Base-by-base conservation (phyloP, 768 basidiomycete species). In the Antrodiella citrinella region DNA sequence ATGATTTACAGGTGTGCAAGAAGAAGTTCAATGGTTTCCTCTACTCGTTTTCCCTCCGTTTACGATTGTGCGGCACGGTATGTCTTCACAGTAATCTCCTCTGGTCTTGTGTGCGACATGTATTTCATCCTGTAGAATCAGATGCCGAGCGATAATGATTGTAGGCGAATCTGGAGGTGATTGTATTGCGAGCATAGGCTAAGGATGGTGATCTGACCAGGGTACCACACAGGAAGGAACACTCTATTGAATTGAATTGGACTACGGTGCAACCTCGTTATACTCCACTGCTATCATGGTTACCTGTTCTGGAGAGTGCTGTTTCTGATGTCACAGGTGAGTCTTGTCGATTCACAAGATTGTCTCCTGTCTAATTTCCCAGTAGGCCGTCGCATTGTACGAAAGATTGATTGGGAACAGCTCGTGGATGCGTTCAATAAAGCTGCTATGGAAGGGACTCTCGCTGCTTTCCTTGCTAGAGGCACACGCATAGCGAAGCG, bases 41-140 rank as follows among this genome's bases (percentile, higher is more conserved):
- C 54, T 48, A 49, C 1, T 81, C 80, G 11, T 84, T 77, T 54
- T 66, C 75, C 1, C 57, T 77, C 2, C 65, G 71, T 22, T 51
- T 74, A 21, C 68, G 76, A 30, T 43, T 81, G 7, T 85, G 83
- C 53, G 52, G 60, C 1, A 58, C 50, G 21, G 73, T 74, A 40
- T 51, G 70, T 53, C 4, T 18, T 20, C 15, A 15, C 30, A 7
- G 30, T 15, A 38, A 38, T 10, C 10, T 10, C 18, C 18, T 10
- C 10, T 18, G 10, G 35, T 38, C 10, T 10, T 10, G 10, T 18
- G 35, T 38, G 35, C 35, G 18, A 43, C 41, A 22, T 5, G 21
- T n/a, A 9, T 18, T 22, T 43, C 41, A 9, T 18, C 7, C 30
- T 7, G 21, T 43, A 9, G 21, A 7, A n/a, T 9, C 7, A 7